Percentiles rank a stretch among this genome's conserved stretches.
Conservation (phyloP, 352 stramenopile genomes). For the Phytophthora citrophthora region DNA sequence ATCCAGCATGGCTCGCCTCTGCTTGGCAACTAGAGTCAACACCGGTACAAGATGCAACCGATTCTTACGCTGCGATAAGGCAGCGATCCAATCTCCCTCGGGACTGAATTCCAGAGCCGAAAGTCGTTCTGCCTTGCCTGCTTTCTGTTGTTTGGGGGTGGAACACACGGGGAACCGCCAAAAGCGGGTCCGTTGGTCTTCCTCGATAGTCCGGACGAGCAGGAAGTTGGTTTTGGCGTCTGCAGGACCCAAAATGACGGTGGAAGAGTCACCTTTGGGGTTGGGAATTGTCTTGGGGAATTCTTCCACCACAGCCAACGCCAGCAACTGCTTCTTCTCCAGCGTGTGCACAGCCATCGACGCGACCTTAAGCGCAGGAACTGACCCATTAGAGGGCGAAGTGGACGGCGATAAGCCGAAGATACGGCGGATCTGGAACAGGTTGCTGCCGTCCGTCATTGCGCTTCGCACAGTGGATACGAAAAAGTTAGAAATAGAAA, state of each 20-base stretch:
- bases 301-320: constrained; percentile 54
- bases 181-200: constrained; percentile 72
- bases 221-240: constrained; percentile 59
- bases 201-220: constrained; percentile 76
- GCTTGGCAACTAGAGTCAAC: constrained; percentile 56
- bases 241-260: constrained; percentile 5
- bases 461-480: not conserved
- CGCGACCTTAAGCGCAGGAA: constrained; percentile 46
- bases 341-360: constrained; percentile 72
- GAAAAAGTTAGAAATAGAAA: constrained; percentile 8
- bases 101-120: constrained; percentile 79
- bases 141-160: constrained; percentile 67
- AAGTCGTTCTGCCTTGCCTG: constrained; percentile 57
- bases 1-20: constrained; percentile 67
- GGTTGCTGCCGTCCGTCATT: constrained; percentile 49
- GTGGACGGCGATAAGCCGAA: constrained; percentile 39
- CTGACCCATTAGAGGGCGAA: not conserved
- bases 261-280: not conserved
- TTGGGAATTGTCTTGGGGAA: not conserved
- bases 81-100: constrained; percentile 88
- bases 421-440: constrained; percentile 83
- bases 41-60: constrained; percentile 81
- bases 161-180: constrained; percentile 73
- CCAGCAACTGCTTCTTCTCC: constrained; percentile 80
- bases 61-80: constrained; percentile 77